Conservation (phyloP, 2,329 filamentous ascomycete genomes). For the Bipolaris oryzae region DNA sequence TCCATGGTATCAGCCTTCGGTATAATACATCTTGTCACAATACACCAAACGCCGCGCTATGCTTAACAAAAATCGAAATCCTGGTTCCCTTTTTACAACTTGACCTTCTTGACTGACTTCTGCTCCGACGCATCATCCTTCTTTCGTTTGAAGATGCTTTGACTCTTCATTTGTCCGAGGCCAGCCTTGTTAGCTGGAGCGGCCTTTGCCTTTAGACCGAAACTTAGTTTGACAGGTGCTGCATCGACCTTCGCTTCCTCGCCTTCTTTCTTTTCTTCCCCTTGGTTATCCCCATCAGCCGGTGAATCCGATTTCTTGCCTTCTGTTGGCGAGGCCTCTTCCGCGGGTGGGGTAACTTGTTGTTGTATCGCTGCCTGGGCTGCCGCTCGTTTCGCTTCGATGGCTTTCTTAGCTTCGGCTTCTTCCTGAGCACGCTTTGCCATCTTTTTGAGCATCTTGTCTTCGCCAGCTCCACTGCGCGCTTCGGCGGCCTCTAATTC, state of each 20-base stretch:
- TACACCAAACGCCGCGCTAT: conserved; percentile 31
- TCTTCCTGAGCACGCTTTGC: conserved; percentile 74
- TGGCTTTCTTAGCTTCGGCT: conserved; percentile 48
- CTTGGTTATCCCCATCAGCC: conserved; percentile 80
- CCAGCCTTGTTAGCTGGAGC: conserved; percentile 35
- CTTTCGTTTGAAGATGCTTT: conserved; percentile 47
- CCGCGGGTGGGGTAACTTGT: conserved; percentile 43
- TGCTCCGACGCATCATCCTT: conserved; percentile 34
- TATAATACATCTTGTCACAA: neutral
- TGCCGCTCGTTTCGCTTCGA: conserved; percentile 53
- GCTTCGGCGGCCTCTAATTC: conserved; percentile 87
- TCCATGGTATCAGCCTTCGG: neutral
- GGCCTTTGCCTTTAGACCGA: conserved; percentile 21
- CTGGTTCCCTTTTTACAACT: conserved; percentile 22
- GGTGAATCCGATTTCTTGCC: conserved; percentile 56
- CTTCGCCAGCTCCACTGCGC: conserved; percentile 88
- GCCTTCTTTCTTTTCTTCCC: conserved; percentile 72
- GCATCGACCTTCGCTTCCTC: conserved; percentile 47
- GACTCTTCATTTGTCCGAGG: conserved; percentile 43
- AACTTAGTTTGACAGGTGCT: conserved; percentile 34
- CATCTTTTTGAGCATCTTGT: conserved; percentile 81
- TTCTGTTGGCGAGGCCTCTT: conserved; percentile 37
- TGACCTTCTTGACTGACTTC: conserved; percentile 44
- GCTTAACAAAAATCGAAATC: conserved; percentile 8
- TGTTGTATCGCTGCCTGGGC: conserved; percentile 41